A percentile compares a stretch with the other conserved stretches of the same genome.
These are phyloP conservation scores for Tricholoma hemisulphureum DNA, from an alignment of 768 basidiomycete genomes.

Conservation along the genomic window DNA sequence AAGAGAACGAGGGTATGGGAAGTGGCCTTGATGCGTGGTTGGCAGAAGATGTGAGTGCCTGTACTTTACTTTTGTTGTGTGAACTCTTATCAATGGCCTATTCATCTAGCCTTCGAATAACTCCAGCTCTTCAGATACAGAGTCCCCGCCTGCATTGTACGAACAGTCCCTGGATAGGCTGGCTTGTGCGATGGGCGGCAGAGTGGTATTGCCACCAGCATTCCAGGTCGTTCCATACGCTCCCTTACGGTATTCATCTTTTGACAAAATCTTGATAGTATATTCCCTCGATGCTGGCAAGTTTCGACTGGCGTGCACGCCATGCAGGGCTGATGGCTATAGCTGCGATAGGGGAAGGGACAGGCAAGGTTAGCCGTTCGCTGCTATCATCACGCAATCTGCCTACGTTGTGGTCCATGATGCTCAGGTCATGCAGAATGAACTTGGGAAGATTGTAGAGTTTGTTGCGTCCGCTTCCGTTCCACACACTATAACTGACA, in stretches of 20 bases:
- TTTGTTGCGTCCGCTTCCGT: slow-evolving; percentile 37
- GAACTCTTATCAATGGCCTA: neutral
- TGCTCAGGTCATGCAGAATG: slow-evolving; percentile 69
- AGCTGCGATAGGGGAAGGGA: slow-evolving; percentile 82
- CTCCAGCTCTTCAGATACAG: slow-evolving; percentile 56
- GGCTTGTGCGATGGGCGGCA: slow-evolving; percentile 77
- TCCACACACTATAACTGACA: slow-evolving; percentile 1
- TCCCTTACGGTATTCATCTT: neutral
- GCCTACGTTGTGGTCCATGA: slow-evolving; percentile 2
- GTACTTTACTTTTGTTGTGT: neutral
- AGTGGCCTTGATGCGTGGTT: slow-evolving; percentile 58
- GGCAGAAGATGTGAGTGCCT: slow-evolving; percentile 64
- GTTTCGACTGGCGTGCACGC: slow-evolving; percentile 80
- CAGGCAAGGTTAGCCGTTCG: slow-evolving; percentile 52
- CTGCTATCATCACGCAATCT: neutral
- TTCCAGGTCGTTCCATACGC: slow-evolving; percentile 47
- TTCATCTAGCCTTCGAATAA: slow-evolving; percentile 56
- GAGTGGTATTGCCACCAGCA: slow-evolving; percentile 71
- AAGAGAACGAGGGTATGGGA: slow-evolving; percentile 46
- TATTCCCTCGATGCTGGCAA: slow-evolving; percentile 79
- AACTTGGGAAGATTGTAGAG: slow-evolving; percentile 81
- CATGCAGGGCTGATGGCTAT: slow-evolving; percentile 89
- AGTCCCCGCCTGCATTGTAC: slow-evolving; percentile 69
- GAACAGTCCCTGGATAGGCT: slow-evolving; percentile 83
- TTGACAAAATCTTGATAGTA: slow-evolving; percentile 34